Base-by-base conservation (phyloP, 2,329 filamentous ascomycete species). In the Graphium sp. region DNA sequence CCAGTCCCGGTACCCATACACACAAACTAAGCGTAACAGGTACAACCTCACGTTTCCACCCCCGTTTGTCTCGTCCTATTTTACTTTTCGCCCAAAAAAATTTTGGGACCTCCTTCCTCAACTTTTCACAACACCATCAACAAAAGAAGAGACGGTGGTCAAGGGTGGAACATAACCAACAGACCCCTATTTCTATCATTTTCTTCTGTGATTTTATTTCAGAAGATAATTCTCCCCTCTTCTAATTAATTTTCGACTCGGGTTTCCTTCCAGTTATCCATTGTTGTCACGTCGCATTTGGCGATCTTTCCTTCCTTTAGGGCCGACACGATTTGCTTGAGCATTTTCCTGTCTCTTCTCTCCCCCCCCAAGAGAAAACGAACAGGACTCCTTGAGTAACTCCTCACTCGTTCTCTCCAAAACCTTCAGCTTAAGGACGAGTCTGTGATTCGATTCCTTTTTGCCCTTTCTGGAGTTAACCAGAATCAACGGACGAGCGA, bases 161-260 rank as follows among this genome's bases (percentile, higher is more conserved):
- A 19, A 31, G 29, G 29, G 18, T 24, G 29, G 27, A 25, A 18
- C 19, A 31, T 37, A 18, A 25, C 38, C 31, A 29, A 34, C 37
- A 29, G 30, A 29, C 32, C 34, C 31, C 33, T 32, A 31, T 30
- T 28, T 34, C 32, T 30, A 30, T 30, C 34, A 25, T 34, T 37
- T 38, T 39, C 35, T 39, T 40, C 35, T 39, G 37, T 37, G 26
- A 22, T 30, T 34, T 35, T 22, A 32, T 22, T 31, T 31, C 38
- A 34, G 37, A 40, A 39, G 38, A 39, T 26, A 26, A 29, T 36
- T 39, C 34, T 35, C 35, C 33, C 34, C 33, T 37, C 37, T 24
- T 31, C 33, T 28, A 33, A 37, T 34, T 24, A 22, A 34, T 28
- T 34, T 26, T 31, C 27, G 15, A 22, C 24, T 18, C 24, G 18